Conservation (phyloP, 2,329 filamentous ascomycete species). For the Torrubiella hemipterigena region DNA sequence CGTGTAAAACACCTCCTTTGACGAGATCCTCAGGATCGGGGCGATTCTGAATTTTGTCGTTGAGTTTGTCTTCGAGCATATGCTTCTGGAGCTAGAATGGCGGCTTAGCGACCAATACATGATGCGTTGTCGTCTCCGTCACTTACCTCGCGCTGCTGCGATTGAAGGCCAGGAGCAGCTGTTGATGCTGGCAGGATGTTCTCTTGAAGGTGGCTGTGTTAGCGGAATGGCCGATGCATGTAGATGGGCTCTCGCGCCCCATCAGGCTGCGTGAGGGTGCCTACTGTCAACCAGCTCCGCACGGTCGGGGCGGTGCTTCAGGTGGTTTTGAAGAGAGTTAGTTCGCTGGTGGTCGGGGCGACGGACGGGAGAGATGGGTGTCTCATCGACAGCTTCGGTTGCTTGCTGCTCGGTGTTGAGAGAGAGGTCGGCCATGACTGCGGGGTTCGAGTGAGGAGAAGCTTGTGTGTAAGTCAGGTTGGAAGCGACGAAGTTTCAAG, state of each 20-base stretch:
- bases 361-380: conserved; percentile 42
- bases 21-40: conserved; percentile 67
- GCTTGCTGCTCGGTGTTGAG: conserved; percentile 10
- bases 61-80: conserved; percentile 77
- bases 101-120: neutral
- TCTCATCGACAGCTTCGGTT: conserved; percentile 30
- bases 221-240: neutral
- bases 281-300: conserved; percentile 70
- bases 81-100: conserved; percentile 55
- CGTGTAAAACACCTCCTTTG: conserved; percentile 65
- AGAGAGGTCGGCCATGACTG: conserved; percentile 16
- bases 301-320: conserved; percentile 62
- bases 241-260: too few relatives aligned
- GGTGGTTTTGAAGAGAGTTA: conserved; percentile 62
- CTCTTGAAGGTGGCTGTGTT: conserved; percentile 31
- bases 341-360: conserved; percentile 41
- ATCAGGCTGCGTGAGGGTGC: conserved; percentile 14
- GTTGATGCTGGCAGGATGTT: conserved; percentile 77
- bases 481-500: conserved; percentile 1
- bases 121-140: neutral
- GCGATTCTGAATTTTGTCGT: conserved; percentile 72
- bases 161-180: conserved; percentile 68
- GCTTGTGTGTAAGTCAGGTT: neutral
- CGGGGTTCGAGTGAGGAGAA: neutral
- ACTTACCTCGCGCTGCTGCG: conserved; percentile 61